Evolutionary conservation across 345 rosid genomes (phyloP).

Genomic region (Diplotaxis tenuifolia): DNA sequence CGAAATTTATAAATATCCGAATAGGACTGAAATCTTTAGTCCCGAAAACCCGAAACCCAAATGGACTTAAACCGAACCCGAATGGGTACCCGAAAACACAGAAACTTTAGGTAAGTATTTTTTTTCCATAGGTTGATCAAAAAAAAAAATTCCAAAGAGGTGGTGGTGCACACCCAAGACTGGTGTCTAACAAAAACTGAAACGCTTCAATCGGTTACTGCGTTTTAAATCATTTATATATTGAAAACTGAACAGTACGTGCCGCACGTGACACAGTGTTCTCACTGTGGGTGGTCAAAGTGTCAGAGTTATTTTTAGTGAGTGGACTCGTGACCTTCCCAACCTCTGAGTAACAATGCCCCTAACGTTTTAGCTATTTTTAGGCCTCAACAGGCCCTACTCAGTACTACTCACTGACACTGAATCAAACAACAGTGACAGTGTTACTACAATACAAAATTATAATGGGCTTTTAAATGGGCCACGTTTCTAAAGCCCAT

Average conservation of each 20-base stretch:
- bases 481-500: conserved; percentile 2
- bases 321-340: conserved; percentile 17
- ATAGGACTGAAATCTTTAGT: no score
- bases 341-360: conserved; percentile 17
- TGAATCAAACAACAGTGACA: conserved; percentile 24
- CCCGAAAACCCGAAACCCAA: no score
- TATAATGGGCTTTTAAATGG: background rate
- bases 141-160: no score
- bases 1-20: no score
- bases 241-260: conserved; percentile 17
- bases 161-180: no score
- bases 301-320: conserved; percentile 11
- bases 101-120: no score
- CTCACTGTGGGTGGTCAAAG: conserved; percentile 16
- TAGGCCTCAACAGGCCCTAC: conserved; percentile 16
- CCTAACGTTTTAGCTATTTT: conserved; percentile 22
- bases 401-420: conserved; percentile 33
- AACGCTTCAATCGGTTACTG: no score
- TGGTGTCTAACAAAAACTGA: no score
- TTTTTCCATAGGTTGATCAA: no score
- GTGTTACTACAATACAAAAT: no score
- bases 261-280: conserved; percentile 33
- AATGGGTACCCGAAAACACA: no score
- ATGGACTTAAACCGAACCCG: no score
- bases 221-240: background rate